phyloP scores from a whole-genome alignment of 495 filamentous ascomycete species.

The Daldinia bambusicola region DNA sequence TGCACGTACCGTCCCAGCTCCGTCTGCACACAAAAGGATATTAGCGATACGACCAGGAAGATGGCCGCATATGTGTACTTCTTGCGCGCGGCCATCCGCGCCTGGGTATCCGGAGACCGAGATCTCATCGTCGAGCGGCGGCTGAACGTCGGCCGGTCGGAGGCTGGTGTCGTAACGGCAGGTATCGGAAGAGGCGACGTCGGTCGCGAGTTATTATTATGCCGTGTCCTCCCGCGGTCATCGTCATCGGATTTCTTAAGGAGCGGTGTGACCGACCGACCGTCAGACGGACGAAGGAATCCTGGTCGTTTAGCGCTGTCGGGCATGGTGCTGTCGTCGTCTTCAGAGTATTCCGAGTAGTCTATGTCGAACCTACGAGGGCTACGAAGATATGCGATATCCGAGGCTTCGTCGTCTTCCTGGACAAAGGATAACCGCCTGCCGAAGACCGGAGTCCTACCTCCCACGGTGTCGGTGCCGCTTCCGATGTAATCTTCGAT shows the following conservation, averaged over 20 bases:
- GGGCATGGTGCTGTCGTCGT: conserved; percentile 48
- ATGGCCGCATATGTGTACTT: conserved; percentile 88
- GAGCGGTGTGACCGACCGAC: conserved; percentile 64
- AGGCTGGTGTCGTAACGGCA: conserved; percentile 33
- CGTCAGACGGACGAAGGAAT: conserved; percentile 61
- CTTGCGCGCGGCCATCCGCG: conserved; percentile 70
- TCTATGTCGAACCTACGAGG: conserved; percentile 31
- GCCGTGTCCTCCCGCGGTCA: conserved; percentile 60
- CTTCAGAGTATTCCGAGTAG: conserved; percentile 35
- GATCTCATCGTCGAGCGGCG: conserved; percentile 69
- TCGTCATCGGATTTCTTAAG: conserved; percentile 59
- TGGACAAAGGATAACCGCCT: conserved; percentile 35
- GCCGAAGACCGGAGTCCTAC: conserved; percentile 36
- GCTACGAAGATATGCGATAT: conserved; percentile 24
- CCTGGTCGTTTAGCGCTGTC: conserved; percentile 48
- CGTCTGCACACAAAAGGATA: conserved; percentile 88
- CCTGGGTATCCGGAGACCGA: conserved; percentile 65
- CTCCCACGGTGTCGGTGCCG: conserved; percentile 44
- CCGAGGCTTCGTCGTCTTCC: conserved; percentile 41
- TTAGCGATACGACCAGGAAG: conserved; percentile 81
- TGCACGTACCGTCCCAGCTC: conserved; percentile 95
- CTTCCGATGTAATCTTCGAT: conserved; percentile 44
- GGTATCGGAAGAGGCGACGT: conserved; percentile 38
- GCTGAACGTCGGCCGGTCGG: conserved; percentile 49
- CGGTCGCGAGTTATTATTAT: conserved; percentile 53